Conservation (phyloP, 2,329 filamentous ascomycete species). For the Rutstroemia sp. region DNA sequence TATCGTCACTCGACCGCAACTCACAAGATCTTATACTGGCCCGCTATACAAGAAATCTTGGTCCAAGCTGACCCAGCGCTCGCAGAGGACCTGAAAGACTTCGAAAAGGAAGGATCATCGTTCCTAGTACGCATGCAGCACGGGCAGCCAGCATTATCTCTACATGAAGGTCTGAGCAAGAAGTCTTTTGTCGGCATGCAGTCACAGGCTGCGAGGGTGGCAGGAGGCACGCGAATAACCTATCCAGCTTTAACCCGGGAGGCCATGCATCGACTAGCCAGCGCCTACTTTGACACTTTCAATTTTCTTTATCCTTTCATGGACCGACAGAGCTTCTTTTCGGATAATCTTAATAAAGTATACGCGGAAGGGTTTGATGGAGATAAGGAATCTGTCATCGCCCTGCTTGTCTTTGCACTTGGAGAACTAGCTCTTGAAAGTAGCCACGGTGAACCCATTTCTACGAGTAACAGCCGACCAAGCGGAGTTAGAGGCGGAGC, state of each 20-base stretch:
- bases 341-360: conserved; percentile 39
- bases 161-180: conserved; percentile 21
- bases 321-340: conserved; percentile 47
- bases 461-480: conserved; percentile 35
- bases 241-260: conserved; percentile 38
- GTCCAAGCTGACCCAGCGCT: conserved; percentile 30
- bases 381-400: conserved; percentile 43
- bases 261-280: conserved; percentile 42
- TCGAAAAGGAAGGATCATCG: conserved; percentile 33
- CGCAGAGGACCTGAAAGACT: conserved; percentile 28
- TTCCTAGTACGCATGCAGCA: conserved; percentile 31
- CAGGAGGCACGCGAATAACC: conserved; percentile 21
- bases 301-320: conserved; percentile 52
- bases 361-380: conserved; percentile 43
- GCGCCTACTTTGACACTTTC: conserved; percentile 52
- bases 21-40: conserved; percentile 47
- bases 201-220: conserved; percentile 22
- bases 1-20: conserved; percentile 33
- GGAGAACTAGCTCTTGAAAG: conserved; percentile 51
- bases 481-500: conserved; percentile 48
- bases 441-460: conserved; percentile 39
- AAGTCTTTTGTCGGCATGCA: conserved; percentile 28
- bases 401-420: conserved; percentile 50
- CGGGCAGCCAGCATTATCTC: conserved; percentile 16
- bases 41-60: conserved; percentile 35